These are phyloP conservation scores for Neocatenulostroma microsporum DNA, from an alignment of 2,329 filamentous ascomycete genomes.

Conservation along the genomic window DNA sequence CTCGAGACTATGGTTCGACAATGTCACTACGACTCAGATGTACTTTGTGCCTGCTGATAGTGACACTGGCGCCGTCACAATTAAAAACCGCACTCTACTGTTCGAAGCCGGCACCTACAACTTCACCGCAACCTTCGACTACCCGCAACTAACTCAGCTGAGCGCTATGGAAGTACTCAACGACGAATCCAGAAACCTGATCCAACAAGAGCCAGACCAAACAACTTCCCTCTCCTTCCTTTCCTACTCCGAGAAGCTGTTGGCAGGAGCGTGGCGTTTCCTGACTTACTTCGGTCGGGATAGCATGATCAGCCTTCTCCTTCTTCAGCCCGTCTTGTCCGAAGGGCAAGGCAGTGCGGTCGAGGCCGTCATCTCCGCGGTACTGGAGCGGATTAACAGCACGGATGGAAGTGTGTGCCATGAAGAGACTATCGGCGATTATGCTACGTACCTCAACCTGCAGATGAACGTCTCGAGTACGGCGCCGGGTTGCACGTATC, in stretches of 20 bases:
- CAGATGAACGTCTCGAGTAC: constrained; percentile 48
- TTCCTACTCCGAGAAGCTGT: constrained; percentile 55
- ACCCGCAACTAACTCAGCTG: constrained; percentile 53
- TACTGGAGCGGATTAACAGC: constrained; percentile 53
- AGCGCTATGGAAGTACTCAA: constrained; percentile 45
- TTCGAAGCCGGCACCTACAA: constrained; percentile 50
- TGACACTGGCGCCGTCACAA: constrained; percentile 27
- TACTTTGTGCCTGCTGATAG: constrained; percentile 36
- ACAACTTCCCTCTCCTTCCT: constrained; percentile 53
- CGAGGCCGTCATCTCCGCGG: constrained; percentile 54
- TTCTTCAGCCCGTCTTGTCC: constrained; percentile 53
- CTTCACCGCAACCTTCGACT: constrained; percentile 55
- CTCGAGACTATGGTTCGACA: constrained; percentile 54
- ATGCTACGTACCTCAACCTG: constrained; percentile 53
- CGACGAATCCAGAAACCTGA: constrained; percentile 39
- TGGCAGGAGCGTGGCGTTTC: constrained; percentile 59
- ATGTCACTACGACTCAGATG: constrained; percentile 50
- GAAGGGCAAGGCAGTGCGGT: constrained; percentile 48
- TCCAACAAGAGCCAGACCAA: constrained; percentile 40
- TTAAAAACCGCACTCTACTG: constrained; percentile 37
- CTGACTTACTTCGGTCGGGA: constrained; percentile 61
- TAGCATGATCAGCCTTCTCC: constrained; percentile 53
- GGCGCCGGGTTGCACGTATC: constrained; percentile 42
- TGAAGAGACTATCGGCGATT: constrained; percentile 59
- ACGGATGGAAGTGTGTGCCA: constrained; percentile 56